These are phyloP conservation scores for Gyrodon lividus DNA, from an alignment of 768 basidiomycete species.

Conservation along the genomic window DNA sequence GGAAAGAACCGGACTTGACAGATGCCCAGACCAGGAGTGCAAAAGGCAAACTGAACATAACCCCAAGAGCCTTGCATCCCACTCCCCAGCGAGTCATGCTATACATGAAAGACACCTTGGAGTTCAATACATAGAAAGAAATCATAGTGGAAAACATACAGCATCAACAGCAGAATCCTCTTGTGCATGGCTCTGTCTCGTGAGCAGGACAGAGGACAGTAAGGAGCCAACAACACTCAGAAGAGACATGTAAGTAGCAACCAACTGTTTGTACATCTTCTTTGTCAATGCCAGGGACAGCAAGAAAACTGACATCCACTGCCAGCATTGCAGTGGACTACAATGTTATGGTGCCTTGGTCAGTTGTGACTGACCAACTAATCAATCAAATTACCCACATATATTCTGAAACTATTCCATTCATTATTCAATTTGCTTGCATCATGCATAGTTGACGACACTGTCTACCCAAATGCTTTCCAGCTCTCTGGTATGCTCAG, in stretches of 20 bases:
- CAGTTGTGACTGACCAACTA: neutral
- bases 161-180: constrained; percentile 20
- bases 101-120: constrained; percentile 26
- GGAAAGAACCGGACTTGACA: too few relatives aligned
- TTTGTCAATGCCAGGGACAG: constrained; percentile 46
- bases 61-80: constrained; percentile 29
- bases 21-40: constrained; percentile 34
- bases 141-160: neutral
- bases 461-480: constrained; percentile 46
- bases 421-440: constrained; percentile 44
- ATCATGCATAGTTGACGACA: constrained; percentile 36
- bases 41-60: constrained; percentile 34
- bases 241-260: constrained; percentile 39
- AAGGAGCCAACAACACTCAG: constrained; percentile 35
- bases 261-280: too few relatives aligned
- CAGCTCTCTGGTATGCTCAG: constrained; percentile 39
- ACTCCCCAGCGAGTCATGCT: constrained; percentile 6
- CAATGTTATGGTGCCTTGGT: neutral
- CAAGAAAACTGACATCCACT: constrained; percentile 54
- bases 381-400: constrained; percentile 34
- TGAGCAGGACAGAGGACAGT: constrained; percentile 35
- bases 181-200: constrained; percentile 35
- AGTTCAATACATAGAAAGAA: constrained; percentile 10
- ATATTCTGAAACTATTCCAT: constrained; percentile 48
- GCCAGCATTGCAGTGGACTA: constrained; percentile 51